These are phyloP conservation scores for Lojkania enalia DNA, from an alignment of 2,329 filamentous ascomycete genomes.

Conservation along the genomic window DNA sequence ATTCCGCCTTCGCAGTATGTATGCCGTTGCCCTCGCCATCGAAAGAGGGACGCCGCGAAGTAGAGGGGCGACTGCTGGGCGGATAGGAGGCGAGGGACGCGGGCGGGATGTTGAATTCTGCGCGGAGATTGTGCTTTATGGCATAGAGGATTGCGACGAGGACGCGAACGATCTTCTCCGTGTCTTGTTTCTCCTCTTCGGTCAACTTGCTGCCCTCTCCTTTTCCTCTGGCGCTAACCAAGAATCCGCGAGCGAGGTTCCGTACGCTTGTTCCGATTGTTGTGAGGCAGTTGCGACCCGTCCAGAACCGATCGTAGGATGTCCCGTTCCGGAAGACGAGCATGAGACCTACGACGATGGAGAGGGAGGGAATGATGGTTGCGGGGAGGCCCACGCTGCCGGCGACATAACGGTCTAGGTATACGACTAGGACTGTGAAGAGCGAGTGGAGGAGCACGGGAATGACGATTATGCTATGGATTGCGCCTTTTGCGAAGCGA, in stretches of 20 bases:
- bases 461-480: conserved; percentile 61
- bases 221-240: conserved; percentile 50
- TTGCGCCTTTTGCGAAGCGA: conserved; percentile 66
- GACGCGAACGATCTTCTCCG: conserved; percentile 62
- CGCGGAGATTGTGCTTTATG: conserved; percentile 65
- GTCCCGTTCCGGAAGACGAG: conserved; percentile 69
- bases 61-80: conserved; percentile 11
- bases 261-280: conserved; percentile 61
- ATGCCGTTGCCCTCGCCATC: conserved; percentile 35
- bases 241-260: conserved; percentile 61
- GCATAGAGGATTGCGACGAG: conserved; percentile 65
- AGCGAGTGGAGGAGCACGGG: conserved; percentile 61
- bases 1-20: conserved; percentile 52
- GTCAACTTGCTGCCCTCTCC: conserved; percentile 15
- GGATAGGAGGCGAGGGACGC: conserved; percentile 29
- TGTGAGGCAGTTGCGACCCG: conserved; percentile 60
- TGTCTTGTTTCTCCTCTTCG: conserved; percentile 55
- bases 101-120: conserved; percentile 58
- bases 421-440: conserved; percentile 63
- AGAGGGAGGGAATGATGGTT: conserved; percentile 64
- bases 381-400: conserved; percentile 58
- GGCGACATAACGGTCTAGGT: conserved; percentile 57
- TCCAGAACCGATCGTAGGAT: conserved; percentile 68
- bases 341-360: conserved; percentile 69
- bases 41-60: conserved; percentile 2